These are phyloP conservation scores for Xylaria sp. DNA, from an alignment of 495 filamentous ascomycete genomes.

Conservation along the genomic window DNA sequence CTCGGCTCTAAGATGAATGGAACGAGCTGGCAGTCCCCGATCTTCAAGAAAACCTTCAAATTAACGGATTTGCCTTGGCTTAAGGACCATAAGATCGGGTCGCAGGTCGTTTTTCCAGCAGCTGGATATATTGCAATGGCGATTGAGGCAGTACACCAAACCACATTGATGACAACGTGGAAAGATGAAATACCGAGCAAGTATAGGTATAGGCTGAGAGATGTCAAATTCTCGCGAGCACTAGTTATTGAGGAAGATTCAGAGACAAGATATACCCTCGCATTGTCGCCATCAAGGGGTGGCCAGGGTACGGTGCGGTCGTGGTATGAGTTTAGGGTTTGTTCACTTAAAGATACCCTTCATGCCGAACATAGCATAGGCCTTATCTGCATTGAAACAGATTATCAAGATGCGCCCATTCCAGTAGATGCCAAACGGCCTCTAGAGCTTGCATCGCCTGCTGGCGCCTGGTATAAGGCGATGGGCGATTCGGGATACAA, in stretches of 20 bases:
- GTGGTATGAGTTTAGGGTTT: not conserved
- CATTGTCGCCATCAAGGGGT: not conserved
- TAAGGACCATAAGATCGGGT: constrained; percentile 43
- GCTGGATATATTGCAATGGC: constrained; percentile 50
- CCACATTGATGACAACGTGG: constrained; percentile 9
- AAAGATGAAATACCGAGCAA: constrained; percentile 16
- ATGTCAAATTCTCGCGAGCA: constrained; percentile 35
- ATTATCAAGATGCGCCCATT: constrained; percentile 5
- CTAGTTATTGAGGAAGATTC: constrained; percentile 29
- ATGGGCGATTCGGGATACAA: constrained; percentile 35
- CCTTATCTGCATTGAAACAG: constrained; percentile 10
- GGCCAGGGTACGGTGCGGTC: not conserved
- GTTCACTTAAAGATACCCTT: not conserved
- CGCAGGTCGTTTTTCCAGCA: constrained; percentile 43
- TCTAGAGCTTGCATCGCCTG: not conserved
- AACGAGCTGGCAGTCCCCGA: constrained; percentile 16
- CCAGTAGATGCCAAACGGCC: not conserved
- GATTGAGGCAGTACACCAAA: constrained; percentile 47
- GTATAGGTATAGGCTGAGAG: constrained; percentile 38
- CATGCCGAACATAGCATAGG: not conserved
- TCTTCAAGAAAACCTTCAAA: constrained; percentile 43
- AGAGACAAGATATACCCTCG: constrained; percentile 1
- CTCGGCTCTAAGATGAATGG: constrained; percentile 30
- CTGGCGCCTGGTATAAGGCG: constrained; percentile 43
- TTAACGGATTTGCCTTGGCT: constrained; percentile 48